Conservation (phyloP, 2,329 filamentous ascomycete genomes). For the Chrysoporthe austroafricana region DNA sequence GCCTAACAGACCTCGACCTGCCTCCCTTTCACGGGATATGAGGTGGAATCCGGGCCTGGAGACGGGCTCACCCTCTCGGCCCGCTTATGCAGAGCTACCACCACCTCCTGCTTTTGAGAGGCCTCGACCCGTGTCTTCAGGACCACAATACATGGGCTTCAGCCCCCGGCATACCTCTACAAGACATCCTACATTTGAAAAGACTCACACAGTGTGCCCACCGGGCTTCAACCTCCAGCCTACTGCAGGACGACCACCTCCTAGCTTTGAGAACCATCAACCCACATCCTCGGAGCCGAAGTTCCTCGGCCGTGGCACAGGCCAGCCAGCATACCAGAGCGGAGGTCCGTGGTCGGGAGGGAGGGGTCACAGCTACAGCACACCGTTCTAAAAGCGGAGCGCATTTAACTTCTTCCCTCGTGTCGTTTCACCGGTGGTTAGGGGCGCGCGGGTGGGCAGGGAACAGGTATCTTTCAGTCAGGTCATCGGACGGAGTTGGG, state of each 20-base stretch:
- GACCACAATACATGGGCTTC: background rate
- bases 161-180: background rate
- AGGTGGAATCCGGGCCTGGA: background rate
- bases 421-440: background rate
- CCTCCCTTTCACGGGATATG: background rate
- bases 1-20: background rate
- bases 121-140: background rate
- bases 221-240: background rate
- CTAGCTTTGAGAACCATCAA: background rate
- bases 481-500: slow-evolving; percentile 28
- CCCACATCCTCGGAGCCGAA: background rate
- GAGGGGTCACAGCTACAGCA: background rate
- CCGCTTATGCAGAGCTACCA: background rate
- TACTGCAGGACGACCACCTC: background rate
- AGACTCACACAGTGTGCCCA: background rate
- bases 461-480: slow-evolving; percentile 17
- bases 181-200: background rate
- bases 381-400: background rate
- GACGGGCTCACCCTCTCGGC: background rate
- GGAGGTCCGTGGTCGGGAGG: background rate
- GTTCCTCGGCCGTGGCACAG: background rate
- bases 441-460: background rate
- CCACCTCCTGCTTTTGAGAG: background rate
- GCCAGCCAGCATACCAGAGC: background rate
- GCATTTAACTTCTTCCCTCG: background rate